Evolutionary conservation across 176 grass and related monocot species (phyloP).

Genomic region (Sorghum bicolor): Sorghum_bicolor_NCBIv3 NC_012878.2:52996501-52997000

Average conservation of each 20-base stretch:
- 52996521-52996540: conserved; percentile 14
- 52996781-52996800: conserved; percentile 5
- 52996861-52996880: conserved; percentile 1
- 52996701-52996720: conserved; percentile 1
- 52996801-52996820: background rate
- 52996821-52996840: background rate
- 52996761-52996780: background rate
- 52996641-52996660: background rate
- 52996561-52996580: background rate
- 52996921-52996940: background rate
- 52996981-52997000: background rate
- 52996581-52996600: background rate
- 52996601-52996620: background rate
- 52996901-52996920: background rate
- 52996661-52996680: background rate
- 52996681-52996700: background rate
- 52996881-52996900: background rate
- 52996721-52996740: conserved; percentile 11
- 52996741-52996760: background rate
- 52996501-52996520: background rate
- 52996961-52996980: background rate
- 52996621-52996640: background rate
- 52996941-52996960: background rate
- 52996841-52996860: background rate
- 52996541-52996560: background rate